Evolutionary conservation across 148 eudicot genomes (phyloP).

Genomic region (Cornus controversa): DNA sequence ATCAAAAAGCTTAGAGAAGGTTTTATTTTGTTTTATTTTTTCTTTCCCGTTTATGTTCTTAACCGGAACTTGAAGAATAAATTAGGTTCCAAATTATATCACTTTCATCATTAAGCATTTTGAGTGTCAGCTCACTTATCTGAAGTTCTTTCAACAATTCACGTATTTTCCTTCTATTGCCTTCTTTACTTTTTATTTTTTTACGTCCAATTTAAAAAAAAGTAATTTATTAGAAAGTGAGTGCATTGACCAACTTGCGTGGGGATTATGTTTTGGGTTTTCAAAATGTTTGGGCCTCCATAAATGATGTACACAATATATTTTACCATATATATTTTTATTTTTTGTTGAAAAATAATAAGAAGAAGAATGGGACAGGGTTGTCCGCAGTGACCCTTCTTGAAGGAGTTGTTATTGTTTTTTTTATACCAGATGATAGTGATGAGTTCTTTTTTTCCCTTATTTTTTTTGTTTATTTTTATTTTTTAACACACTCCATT

Average conservation of each 20-base stretch:
- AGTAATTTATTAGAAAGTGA: not conserved
- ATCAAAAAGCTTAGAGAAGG: constrained; percentile 92
- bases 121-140: not conserved
- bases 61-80: not conserved
- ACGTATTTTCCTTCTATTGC: not conserved
- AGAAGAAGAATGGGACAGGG: no score
- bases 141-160: not conserved
- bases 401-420: not conserved
- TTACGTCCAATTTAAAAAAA: not conserved
- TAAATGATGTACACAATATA: not conserved
- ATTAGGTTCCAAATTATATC: not conserved
- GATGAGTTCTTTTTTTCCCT: no score
- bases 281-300: not conserved
- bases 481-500: not conserved
- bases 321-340: no score
- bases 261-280: not conserved
- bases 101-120: not conserved
- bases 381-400: no score
- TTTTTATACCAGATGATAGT: no score
- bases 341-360: not conserved
- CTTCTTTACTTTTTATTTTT: not conserved
- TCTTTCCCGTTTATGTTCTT: not conserved
- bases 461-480: no score
- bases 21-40: constrained; percentile 16
- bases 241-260: not conserved